phyloP scores from a whole-genome alignment of 768 basidiomycete species.

The Lentinula detonsa region DNA sequence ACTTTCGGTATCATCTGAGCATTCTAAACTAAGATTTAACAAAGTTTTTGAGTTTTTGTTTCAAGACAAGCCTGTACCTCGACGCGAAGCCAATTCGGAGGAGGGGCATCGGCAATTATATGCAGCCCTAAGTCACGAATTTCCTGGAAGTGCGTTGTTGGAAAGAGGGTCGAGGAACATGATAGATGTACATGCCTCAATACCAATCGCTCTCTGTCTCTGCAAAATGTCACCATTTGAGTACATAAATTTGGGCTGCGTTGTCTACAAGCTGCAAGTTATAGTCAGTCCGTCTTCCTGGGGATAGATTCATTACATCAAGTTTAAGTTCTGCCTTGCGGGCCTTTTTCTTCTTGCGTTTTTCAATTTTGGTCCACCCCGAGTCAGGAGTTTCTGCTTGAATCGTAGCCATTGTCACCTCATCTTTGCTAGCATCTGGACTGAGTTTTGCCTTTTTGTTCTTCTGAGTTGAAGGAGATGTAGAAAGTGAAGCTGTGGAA shows the following conservation, averaged over 20 bases:
- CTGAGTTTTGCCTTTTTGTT: slow-evolving; percentile 34
- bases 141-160: slow-evolving; percentile 45
- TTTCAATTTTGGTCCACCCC: slow-evolving; percentile 69
- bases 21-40: slow-evolving; percentile 42
- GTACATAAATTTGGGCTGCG: slow-evolving; percentile 77
- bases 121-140: slow-evolving; percentile 84
- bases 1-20: slow-evolving; percentile 68
- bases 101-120: slow-evolving; percentile 74
- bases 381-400: slow-evolving; percentile 11
- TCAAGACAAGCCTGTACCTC: slow-evolving; percentile 44
- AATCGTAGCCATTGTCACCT: not conserved
- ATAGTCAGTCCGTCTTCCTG: slow-evolving; percentile 4
- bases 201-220: slow-evolving; percentile 68
- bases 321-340: slow-evolving; percentile 51
- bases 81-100: slow-evolving; percentile 80
- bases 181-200: slow-evolving; percentile 54
- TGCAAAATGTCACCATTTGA: slow-evolving; percentile 69
- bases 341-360: slow-evolving; percentile 61
- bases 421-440: slow-evolving; percentile 9
- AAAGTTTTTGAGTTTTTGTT: not conserved
- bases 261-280: slow-evolving; percentile 27
- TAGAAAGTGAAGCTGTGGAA: slow-evolving; percentile 17
- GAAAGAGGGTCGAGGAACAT: not conserved
- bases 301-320: slow-evolving; percentile 44
- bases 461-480: slow-evolving; percentile 13